These are phyloP conservation scores for Venturia oleaginea DNA, from an alignment of 2,329 filamentous ascomycete genomes.

Conservation along the genomic window DNA sequence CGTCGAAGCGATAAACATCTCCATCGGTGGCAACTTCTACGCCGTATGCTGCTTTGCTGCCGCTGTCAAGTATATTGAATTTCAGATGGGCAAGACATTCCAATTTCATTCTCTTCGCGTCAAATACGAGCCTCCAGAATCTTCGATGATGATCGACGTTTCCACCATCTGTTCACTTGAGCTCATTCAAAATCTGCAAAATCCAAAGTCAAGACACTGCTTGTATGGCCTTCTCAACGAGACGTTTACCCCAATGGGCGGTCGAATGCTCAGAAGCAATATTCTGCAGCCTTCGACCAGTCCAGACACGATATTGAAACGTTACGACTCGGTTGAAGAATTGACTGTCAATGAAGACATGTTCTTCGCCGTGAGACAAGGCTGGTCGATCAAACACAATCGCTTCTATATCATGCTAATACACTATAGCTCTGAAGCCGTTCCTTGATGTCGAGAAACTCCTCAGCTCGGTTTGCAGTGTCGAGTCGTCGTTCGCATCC, in stretches of 20 bases:
- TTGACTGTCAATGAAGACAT: constrained; percentile 73
- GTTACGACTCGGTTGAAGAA: constrained; percentile 79
- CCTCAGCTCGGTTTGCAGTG: constrained; percentile 55
- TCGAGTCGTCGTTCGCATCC: constrained; percentile 17
- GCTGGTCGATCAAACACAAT: constrained; percentile 31
- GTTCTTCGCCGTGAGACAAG: constrained; percentile 66
- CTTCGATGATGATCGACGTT: constrained; percentile 92
- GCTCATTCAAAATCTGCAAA: constrained; percentile 77
- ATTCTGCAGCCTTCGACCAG: constrained; percentile 83
- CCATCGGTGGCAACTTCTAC: constrained; percentile 75
- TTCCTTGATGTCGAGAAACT: constrained; percentile 75
- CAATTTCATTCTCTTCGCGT: constrained; percentile 73
- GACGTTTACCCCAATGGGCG: constrained; percentile 81
- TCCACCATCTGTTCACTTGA: constrained; percentile 81
- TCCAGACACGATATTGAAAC: constrained; percentile 53
- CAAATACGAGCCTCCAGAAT: constrained; percentile 77
- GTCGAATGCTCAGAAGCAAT: constrained; percentile 71
- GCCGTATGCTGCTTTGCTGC: constrained; percentile 78
- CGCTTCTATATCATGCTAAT: constrained; percentile 14
- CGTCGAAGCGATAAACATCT: constrained; percentile 69
- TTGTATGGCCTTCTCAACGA: constrained; percentile 80
- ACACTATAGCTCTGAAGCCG: constrained; percentile 52
- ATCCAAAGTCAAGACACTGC: constrained; percentile 68
- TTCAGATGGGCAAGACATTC: constrained; percentile 59
- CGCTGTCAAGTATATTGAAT: constrained; percentile 70